Conservation (phyloP, 1,139 yeast species). For the Nakaseomyces delphensis region DNA sequence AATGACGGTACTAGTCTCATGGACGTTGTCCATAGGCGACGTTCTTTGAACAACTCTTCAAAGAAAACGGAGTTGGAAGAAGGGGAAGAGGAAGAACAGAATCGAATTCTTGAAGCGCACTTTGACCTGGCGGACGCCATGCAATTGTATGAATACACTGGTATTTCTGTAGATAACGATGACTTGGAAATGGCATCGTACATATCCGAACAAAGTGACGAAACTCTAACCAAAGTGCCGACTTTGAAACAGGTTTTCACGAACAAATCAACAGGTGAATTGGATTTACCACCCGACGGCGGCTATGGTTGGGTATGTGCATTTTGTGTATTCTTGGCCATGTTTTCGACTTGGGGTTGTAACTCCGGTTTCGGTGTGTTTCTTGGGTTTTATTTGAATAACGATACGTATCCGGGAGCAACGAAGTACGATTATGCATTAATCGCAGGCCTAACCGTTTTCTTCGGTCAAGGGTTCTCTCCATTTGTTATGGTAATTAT, state of each 20-base stretch:
- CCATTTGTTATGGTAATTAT: constrained; percentile 41
- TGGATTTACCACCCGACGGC: constrained; percentile 51
- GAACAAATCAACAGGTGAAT: constrained; percentile 28
- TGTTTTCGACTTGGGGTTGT: constrained; percentile 66
- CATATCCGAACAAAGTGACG: background rate
- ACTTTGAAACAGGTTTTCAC: constrained; percentile 31
- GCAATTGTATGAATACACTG: background rate
- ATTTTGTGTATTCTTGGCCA: constrained; percentile 43
- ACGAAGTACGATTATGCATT: constrained; percentile 54
- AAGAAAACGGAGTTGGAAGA: background rate
- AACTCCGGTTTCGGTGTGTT: constrained; percentile 65
- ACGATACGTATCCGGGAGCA: constrained; percentile 48
- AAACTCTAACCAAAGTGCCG: constrained; percentile 1
- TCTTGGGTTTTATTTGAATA: constrained; percentile 45
- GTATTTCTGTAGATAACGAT: background rate
- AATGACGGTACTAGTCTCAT: constrained; percentile 2
- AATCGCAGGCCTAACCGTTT: constrained; percentile 58
- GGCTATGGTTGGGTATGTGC: constrained; percentile 69
- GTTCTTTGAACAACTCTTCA: background rate
- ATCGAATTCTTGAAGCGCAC: background rate
- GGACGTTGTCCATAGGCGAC: background rate
- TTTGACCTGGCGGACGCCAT: constrained; percentile 3
- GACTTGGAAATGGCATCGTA: background rate
- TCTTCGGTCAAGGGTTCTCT: constrained; percentile 48
- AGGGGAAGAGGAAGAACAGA: background rate